Evolutionary conservation across 208 protist species (phyloP).

Genomic region (Leishmania amazonensis): DNA sequence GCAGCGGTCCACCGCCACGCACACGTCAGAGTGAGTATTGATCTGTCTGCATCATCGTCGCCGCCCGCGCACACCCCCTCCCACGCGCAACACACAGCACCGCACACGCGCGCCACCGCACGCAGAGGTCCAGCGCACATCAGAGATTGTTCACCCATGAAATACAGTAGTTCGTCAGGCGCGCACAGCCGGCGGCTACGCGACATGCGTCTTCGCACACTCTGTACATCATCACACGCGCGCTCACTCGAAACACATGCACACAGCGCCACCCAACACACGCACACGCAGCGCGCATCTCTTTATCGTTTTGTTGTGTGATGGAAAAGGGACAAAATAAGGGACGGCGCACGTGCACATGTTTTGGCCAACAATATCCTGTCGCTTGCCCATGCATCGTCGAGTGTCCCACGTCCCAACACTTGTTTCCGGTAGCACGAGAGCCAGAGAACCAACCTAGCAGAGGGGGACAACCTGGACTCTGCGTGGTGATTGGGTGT

Average conservation of each 20-base stretch:
- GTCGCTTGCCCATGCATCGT: no score
- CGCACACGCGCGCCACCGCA: background rate
- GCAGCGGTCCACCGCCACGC: slow-evolving; percentile 22
- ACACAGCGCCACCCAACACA: background rate
- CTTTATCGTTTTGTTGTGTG: background rate
- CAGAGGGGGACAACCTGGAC: no score
- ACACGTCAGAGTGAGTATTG: slow-evolving; percentile 53
- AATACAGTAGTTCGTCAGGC: slow-evolving; percentile 9
- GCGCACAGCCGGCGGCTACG: slow-evolving; percentile 12
- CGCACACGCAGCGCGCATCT: slow-evolving; percentile 10
- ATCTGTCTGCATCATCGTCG: slow-evolving; percentile 44
- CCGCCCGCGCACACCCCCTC: background rate
- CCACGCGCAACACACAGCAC: background rate
- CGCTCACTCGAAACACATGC: background rate
- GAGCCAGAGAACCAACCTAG: no score
- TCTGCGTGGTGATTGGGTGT: no score
- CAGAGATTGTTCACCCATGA: slow-evolving; percentile 17
- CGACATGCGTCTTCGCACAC: slow-evolving; percentile 5
- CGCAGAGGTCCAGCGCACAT: background rate
- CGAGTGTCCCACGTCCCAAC: no score
- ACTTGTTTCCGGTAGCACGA: no score
- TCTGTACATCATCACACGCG: slow-evolving; percentile 5
- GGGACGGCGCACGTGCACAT: no score
- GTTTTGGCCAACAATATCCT: no score
- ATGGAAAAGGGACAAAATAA: no score